A percentile compares a stretch with the other conserved stretches of the same genome.
These are phyloP conservation scores for Aristolochia californica DNA, from an alignment of 164 flowering plant species.

Conservation along the genomic window DNA sequence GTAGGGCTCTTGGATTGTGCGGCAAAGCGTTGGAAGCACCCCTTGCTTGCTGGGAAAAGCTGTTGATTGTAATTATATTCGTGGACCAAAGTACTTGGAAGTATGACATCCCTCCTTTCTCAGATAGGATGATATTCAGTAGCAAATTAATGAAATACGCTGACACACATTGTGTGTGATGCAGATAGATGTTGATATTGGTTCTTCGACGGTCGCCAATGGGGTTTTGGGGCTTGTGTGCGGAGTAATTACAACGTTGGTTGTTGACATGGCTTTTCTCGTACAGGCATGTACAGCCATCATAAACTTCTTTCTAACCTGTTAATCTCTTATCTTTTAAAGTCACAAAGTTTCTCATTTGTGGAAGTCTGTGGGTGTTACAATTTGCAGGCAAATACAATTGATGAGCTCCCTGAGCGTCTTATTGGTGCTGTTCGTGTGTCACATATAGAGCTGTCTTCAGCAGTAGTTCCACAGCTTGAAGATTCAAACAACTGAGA, in stretches of 20 bases:
- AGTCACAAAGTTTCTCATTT: neutral
- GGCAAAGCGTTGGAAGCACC: constrained; percentile 98
- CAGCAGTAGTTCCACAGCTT: constrained; percentile 75
- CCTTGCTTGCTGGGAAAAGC: constrained; percentile 97
- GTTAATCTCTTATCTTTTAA: neutral
- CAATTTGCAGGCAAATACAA: constrained; percentile 53
- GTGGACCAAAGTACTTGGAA: constrained; percentile 81
- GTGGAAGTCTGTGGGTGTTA: neutral
- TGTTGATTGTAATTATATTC: constrained; percentile 95
- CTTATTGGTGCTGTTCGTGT: constrained; percentile 89
- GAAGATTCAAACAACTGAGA: constrained; percentile 23
- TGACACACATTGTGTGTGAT: constrained; percentile 10
- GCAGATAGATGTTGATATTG: constrained; percentile 97
- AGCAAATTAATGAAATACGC: neutral
- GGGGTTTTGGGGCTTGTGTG: constrained; percentile 96
- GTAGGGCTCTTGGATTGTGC: constrained; percentile 99
- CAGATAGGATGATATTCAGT: neutral
- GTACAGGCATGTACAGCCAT: constrained; percentile 57
- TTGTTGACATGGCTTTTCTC: constrained; percentile 99
- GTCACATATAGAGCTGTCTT: constrained; percentile 72
- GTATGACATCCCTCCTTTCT: constrained; percentile 25
- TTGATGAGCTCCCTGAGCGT: constrained; percentile 86
- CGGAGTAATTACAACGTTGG: constrained; percentile 89
- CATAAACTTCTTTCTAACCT: neutral
- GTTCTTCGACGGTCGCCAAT: constrained; percentile 98